Percentiles rank a stretch among this genome's conserved stretches.
These are phyloP conservation scores for Trichophyton mentagrophytes DNA, from an alignment of 2,329 filamentous ascomycete species.

Conservation along the genomic window DNA sequence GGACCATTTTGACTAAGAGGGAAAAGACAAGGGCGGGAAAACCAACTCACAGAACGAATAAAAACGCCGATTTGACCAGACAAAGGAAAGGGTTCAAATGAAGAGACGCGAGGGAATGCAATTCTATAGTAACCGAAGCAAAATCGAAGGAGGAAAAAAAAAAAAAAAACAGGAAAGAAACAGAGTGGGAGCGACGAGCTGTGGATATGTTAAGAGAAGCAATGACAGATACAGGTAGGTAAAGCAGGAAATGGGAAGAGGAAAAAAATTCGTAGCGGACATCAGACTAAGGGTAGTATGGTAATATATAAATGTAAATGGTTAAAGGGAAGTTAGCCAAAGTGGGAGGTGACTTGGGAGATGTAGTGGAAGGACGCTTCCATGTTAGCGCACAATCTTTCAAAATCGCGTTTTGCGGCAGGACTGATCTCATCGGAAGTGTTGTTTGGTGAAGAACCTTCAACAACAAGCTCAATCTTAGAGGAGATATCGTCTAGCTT, in stretches of 20 bases:
- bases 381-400: conserved; percentile 28
- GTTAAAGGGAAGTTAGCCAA: conserved; percentile 12
- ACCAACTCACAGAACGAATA: not conserved
- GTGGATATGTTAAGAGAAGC: not conserved
- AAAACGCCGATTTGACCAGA: not conserved
- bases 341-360: conserved; percentile 28
- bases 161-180: not conserved
- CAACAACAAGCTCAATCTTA: not conserved
- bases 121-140: not conserved
- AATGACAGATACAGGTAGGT: not conserved
- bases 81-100: not conserved
- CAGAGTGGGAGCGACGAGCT: not conserved
- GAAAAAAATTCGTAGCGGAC: not conserved
- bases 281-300: not conserved
- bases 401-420: conserved; percentile 23
- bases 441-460: conserved; percentile 6
- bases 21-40: not conserved
- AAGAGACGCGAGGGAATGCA: not conserved
- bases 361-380: conserved; percentile 33
- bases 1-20: not conserved
- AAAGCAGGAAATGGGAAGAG: not conserved
- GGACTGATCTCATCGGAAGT: conserved; percentile 14
- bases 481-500: conserved; percentile 51
- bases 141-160: not conserved
- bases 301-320: not conserved